phyloP scores from a whole-genome alignment of 768 basidiomycete genomes.

The Rhodotorula diobovata region DNA sequence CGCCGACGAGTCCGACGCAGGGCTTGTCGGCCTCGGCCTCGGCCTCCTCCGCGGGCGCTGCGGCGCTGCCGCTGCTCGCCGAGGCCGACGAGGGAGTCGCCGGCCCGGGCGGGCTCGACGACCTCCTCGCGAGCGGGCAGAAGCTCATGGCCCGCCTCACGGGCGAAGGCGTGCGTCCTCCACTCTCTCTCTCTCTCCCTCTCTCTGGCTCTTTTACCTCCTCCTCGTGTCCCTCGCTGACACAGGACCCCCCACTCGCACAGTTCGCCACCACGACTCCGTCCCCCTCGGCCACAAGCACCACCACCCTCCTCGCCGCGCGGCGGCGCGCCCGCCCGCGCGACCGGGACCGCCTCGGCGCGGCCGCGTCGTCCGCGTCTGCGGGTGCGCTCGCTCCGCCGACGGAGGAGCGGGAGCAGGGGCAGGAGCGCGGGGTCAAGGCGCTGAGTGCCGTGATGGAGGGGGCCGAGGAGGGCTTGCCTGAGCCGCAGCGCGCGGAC shows the following conservation, averaged over 20 bases:
- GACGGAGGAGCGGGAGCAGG: too few species aligned
- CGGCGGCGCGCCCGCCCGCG: not conserved
- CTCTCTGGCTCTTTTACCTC: not conserved
- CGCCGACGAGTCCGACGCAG: not conserved
- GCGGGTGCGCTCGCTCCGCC: too few species aligned
- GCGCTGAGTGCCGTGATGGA: too few species aligned
- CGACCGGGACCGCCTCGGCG: not conserved
- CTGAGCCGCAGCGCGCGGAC: too few species aligned
- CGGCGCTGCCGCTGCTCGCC: too few species aligned
- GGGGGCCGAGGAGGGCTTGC: not conserved
- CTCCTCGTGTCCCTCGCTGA: too few species aligned
- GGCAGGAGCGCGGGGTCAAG: not conserved
- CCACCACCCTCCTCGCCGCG: not conserved
- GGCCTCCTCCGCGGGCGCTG: not conserved
- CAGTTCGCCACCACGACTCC: conserved; percentile 6
- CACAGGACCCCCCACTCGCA: not conserved
- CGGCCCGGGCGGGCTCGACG: conserved; percentile 9
- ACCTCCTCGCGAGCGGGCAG: conserved; percentile 27
- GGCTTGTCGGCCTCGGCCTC: not conserved
- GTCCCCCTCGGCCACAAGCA: not conserved
- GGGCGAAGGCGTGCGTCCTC: conserved; percentile 27
- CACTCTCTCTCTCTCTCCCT: not conserved
- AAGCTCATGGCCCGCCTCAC: conserved; percentile 25
- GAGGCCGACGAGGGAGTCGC: not conserved
- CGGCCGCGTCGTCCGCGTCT: not conserved